Evolutionary conservation across 257 asterid genomes (phyloP).

Genomic region (Gentiana dahurica): DNA sequence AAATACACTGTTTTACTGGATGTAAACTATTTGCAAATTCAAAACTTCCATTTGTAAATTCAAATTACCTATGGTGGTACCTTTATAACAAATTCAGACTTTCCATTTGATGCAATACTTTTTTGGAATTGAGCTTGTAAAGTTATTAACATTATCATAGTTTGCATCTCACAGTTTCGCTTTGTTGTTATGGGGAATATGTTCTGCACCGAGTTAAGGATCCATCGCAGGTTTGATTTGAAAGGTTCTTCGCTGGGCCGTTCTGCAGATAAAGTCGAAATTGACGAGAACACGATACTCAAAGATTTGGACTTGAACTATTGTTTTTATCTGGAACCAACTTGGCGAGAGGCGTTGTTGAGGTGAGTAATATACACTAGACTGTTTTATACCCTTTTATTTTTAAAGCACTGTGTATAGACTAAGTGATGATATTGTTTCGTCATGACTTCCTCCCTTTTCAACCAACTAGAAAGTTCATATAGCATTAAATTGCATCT

Average conservation of each 20-base stretch:
- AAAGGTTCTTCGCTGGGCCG: conserved; percentile 96
- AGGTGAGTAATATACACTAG: conserved; percentile 33
- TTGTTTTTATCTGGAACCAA: conserved; percentile 84
- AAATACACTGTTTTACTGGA: neutral
- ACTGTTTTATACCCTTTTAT: neutral
- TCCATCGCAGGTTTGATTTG: conserved; percentile 83
- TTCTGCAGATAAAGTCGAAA: conserved; percentile 80
- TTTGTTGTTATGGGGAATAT: conserved; percentile 96
- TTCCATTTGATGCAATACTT: too few species aligned
- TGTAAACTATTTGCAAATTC: neutral
- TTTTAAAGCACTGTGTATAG: too few species aligned
- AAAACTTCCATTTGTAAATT: too few species aligned
- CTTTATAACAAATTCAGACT: too few species aligned
- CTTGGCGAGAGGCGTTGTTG: conserved; percentile 67
- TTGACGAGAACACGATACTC: conserved; percentile 82
- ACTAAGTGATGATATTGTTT: too few species aligned
- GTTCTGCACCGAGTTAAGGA: conserved; percentile 89
- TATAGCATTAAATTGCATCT: too few species aligned
- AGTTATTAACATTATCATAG: neutral
- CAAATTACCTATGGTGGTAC: too few species aligned
- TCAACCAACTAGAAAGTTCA: too few species aligned
- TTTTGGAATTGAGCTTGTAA: too few species aligned
- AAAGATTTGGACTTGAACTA: conserved; percentile 91
- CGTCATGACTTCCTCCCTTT: too few species aligned
- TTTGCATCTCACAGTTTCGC: conserved; percentile 53